A percentile compares a stretch with the other conserved stretches of the same genome.
phyloP scores from a whole-genome alignment of 371 early-diverging fungal species.

The Saksenaea oblongispora region DNA sequence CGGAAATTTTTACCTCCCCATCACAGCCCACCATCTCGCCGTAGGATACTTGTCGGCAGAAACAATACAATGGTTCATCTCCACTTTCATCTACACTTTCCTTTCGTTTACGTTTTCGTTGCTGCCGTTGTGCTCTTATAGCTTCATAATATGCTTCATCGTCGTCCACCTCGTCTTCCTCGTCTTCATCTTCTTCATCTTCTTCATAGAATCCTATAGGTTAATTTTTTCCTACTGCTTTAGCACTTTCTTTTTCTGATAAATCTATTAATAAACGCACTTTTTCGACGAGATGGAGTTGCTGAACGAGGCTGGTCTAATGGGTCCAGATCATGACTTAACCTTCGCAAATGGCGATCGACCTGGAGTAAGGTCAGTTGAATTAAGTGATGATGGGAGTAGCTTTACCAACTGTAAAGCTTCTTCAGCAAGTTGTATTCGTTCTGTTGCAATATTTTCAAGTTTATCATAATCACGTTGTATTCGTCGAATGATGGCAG shows the following conservation, averaged over 20 bases:
- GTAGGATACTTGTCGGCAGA: conserved; percentile 93
- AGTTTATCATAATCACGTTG: conserved; percentile 44
- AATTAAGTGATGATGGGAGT: background rate
- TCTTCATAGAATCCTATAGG: conserved; percentile 12
- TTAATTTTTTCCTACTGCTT: background rate
- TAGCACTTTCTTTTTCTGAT: no score
- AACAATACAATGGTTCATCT: conserved; percentile 91
- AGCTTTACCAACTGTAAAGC: conserved; percentile 39
- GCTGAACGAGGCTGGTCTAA: conserved; percentile 21
- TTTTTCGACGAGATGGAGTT: conserved; percentile 23
- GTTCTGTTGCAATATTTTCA: conserved; percentile 40
- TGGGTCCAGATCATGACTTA: conserved; percentile 38
- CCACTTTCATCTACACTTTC: conserved; percentile 34
- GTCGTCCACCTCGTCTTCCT: conserved; percentile 9
- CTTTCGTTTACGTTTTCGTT: conserved; percentile 32
- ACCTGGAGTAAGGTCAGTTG: conserved; percentile 22
- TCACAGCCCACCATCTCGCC: conserved; percentile 98
- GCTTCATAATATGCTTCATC: conserved; percentile 14
- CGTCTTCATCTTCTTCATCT: conserved; percentile 17
- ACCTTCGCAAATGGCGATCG: conserved; percentile 40
- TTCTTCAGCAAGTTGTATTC: conserved; percentile 46
- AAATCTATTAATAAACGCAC: conserved; percentile 9
- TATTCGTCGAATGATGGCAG: conserved; percentile 36
- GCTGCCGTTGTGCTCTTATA: conserved; percentile 29
- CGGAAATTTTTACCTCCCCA: conserved; percentile 65